These are phyloP conservation scores for Fusarium sp. DNA, from an alignment of 2,329 filamentous ascomycete species.

Conservation along the genomic window DNA sequence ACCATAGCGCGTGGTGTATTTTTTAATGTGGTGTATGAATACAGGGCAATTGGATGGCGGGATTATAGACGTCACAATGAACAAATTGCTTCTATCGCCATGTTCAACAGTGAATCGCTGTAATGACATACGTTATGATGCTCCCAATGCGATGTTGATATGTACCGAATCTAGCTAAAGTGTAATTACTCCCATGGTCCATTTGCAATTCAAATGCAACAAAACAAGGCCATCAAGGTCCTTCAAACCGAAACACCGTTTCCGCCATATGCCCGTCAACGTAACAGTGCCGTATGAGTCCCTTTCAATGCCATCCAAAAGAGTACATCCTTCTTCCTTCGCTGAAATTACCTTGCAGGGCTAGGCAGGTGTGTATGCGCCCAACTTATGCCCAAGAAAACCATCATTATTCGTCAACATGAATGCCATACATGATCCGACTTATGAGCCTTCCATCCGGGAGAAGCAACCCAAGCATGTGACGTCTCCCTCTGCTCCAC, in stretches of 20 bases:
- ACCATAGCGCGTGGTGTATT: slow-evolving; percentile 41
- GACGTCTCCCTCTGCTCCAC: slow-evolving; percentile 72
- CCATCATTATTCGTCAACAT: slow-evolving; percentile 36
- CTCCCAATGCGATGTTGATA: slow-evolving; percentile 21
- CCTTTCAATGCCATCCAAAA: slow-evolving; percentile 13
- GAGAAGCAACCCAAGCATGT: slow-evolving; percentile 74
- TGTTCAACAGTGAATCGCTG: not conserved
- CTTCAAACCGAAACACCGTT: slow-evolving; percentile 38
- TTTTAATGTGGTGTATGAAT: slow-evolving; percentile 53
- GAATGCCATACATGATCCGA: not conserved
- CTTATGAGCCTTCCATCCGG: slow-evolving; percentile 54
- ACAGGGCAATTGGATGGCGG: slow-evolving; percentile 45
- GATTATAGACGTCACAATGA: slow-evolving; percentile 45
- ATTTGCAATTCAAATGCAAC: slow-evolving; percentile 16
- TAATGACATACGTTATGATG: not conserved
- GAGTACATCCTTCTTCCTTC: slow-evolving; percentile 2
- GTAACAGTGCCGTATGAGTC: slow-evolving; percentile 14
- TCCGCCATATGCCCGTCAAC: slow-evolving; percentile 28
- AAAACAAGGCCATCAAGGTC: slow-evolving; percentile 13
- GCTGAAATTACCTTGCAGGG: not conserved
- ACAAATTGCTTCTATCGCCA: slow-evolving; percentile 30
- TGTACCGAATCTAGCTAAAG: slow-evolving; percentile 35
- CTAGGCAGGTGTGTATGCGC: not conserved
- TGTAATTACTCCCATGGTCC: slow-evolving; percentile 15
- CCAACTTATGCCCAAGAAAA: slow-evolving; percentile 20